Evolutionary conservation across 2,329 filamentous ascomycete genomes (phyloP).

Genomic region (Sporothrix schenckii): DNA sequence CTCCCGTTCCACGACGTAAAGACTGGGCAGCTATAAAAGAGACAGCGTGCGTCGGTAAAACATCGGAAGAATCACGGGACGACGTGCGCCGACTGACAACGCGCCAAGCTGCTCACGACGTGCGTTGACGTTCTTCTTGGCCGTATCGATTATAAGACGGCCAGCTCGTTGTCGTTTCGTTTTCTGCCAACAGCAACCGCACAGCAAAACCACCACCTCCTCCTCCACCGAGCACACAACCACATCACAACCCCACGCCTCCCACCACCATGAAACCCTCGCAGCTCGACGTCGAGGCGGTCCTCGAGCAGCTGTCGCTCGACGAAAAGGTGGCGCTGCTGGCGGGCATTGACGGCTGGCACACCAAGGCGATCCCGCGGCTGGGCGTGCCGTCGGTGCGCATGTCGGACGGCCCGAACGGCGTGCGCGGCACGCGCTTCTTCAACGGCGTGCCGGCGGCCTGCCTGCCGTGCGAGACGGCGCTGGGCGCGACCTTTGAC

Average conservation of each 20-base stretch:
- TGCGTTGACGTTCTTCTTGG: neutral
- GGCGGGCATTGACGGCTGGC: slow-evolving; percentile 42
- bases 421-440: slow-evolving; percentile 42
- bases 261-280: neutral
- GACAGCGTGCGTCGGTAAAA: slow-evolving; percentile 12
- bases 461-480: slow-evolving; percentile 50
- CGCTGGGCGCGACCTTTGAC: slow-evolving; percentile 67
- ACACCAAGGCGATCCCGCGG: slow-evolving; percentile 40
- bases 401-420: slow-evolving; percentile 44
- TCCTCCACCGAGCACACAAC: neutral
- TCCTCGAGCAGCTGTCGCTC: slow-evolving; percentile 29
- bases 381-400: slow-evolving; percentile 42
- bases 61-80: slow-evolving; percentile 25
- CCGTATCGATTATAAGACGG: neutral
- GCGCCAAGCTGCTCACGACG: neutral
- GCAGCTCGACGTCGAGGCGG: slow-evolving; percentile 28
- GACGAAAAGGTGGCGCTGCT: slow-evolving; percentile 31
- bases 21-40: neutral
- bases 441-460: slow-evolving; percentile 49
- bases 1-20: neutral
- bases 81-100: neutral
- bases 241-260: neutral
- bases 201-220: no score
- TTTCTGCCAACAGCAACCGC: neutral
- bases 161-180: neutral